Evolutionary conservation across 257 asterid species (phyloP), one percentile per base, ranked within the genome.

Genomic region (Marsdenia floribunda): DNA sequence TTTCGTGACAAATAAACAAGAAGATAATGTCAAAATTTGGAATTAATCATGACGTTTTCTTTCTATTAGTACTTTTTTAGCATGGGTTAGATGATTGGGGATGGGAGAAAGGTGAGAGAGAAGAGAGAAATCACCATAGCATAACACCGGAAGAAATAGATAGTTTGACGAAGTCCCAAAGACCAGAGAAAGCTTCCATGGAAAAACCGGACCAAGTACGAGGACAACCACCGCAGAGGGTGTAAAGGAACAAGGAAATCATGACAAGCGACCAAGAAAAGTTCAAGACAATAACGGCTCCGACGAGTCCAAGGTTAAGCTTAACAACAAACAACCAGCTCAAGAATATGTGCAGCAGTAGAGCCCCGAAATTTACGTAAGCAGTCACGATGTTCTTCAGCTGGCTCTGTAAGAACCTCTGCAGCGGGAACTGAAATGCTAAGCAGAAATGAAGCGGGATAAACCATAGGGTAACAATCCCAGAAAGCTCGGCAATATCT

Each of bases 81-180:
- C 10, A 44, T 44, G 49, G 12, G 49, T 44, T 0, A 5, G 49
- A 11, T 6, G 49, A 11, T 38, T 38, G 42, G 6, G 42, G 42
- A 38, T 1, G 42, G 3, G 42, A 38, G 42, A 38, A 52, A 52
- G 53, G 7, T 2, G 14, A 13, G 53, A 47, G 53, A 47, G 47
- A 11, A 13, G 18, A 49, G 19, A 42, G 8, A 16, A 59, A 53
- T 40, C 59, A 93, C 97, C 98, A 91, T 3, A 93, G 85, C 98
- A 94, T 94, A 83, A 94, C 90, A 0, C 99, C 99, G 12, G 99
- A 94, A 53, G 98, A 88, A 50, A 87, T 85, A 0, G 99, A 94
- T 16, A 94, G 89, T 71, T 90, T 94, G 1, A 85, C 18, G 73
- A 94, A 94, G 1, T 89, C 96, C 98, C 99, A 92, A 44, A 94